These are phyloP conservation scores for Candida verbasci DNA, from an alignment of 805 yeast genomes.

Conservation along the genomic window DNA sequence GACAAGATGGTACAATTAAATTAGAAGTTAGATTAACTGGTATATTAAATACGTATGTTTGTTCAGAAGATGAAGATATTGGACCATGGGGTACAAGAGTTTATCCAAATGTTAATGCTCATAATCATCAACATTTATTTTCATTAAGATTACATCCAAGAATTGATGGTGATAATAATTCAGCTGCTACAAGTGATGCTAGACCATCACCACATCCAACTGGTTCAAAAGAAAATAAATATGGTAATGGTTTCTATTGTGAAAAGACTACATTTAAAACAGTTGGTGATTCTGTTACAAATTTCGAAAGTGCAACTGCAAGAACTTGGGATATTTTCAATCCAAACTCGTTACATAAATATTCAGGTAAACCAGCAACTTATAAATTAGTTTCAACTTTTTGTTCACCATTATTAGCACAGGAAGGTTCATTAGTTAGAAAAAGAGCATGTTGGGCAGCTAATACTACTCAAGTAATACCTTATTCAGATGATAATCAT, in stretches of 20 bases:
- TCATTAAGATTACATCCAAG: conserved; percentile 76
- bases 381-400: conserved; percentile 74
- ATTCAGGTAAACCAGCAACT: conserved; percentile 71
- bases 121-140: conserved; percentile 83
- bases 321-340: conserved; percentile 78
- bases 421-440: conserved; percentile 67
- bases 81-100: conserved; percentile 81
- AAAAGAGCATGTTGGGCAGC: conserved; percentile 85
- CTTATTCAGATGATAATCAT: conserved; percentile 52
- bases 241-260: conserved; percentile 73
- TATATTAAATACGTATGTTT: conserved; percentile 68
- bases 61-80: conserved; percentile 59
- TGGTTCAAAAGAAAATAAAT: conserved; percentile 67
- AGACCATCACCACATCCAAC: conserved; percentile 52
- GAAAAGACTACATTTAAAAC: conserved; percentile 65
- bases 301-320: conserved; percentile 56
- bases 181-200: conserved; percentile 67
- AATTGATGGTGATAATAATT: conserved; percentile 75
- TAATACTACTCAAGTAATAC: conserved; percentile 62
- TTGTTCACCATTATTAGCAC: conserved; percentile 69
- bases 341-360: conserved; percentile 60
- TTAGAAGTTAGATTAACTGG: conserved; percentile 79
- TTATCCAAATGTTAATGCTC: conserved; percentile 78
- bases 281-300: conserved; percentile 60
- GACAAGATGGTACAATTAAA: conserved; percentile 81